These are phyloP conservation scores for Stentor coeruleus DNA, from an alignment of 73 alveolate species.

Conservation along the genomic window DNA sequence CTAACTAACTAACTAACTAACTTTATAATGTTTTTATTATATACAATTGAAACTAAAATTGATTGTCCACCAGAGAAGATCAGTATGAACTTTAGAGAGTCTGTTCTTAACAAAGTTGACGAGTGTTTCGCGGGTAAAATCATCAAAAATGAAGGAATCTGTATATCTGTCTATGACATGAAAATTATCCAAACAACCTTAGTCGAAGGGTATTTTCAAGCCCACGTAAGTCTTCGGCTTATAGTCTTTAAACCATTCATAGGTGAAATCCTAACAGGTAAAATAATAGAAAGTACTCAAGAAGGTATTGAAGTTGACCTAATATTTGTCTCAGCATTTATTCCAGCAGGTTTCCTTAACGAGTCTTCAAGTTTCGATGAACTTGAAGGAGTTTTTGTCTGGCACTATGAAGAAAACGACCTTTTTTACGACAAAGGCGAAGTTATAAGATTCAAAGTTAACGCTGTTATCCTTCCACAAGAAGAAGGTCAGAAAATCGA, in stretches of 20 bases:
- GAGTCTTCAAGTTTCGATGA: constrained; percentile 21
- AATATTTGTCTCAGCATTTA: neutral
- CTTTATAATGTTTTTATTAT: constrained; percentile 13
- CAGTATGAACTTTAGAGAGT: neutral
- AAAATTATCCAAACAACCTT: neutral
- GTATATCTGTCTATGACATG: neutral
- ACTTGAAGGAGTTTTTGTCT: constrained; percentile 16
- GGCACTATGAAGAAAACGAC: constrained; percentile 22
- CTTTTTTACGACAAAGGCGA: constrained; percentile 12
- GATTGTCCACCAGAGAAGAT: neutral
- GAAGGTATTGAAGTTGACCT: constrained; percentile 12
- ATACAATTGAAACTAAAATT: neutral
- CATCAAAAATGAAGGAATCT: neutral
- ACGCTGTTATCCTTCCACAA: neutral
- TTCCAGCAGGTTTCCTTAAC: constrained; percentile 4
- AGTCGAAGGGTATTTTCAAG: neutral
- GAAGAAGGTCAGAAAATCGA: neutral
- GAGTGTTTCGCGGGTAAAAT: constrained; percentile 10
- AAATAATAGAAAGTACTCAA: neutral
- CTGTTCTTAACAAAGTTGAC: neutral
- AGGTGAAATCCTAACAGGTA: constrained; percentile 1
- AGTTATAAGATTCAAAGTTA: neutral
- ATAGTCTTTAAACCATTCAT: constrained; percentile 9
- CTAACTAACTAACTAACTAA: no score
- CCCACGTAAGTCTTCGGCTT: neutral